Evolutionary conservation across 768 basidiomycete species (phyloP), one percentile per base, ranked within the genome.

Genomic region (Podaxis mareebaensis): DNA sequence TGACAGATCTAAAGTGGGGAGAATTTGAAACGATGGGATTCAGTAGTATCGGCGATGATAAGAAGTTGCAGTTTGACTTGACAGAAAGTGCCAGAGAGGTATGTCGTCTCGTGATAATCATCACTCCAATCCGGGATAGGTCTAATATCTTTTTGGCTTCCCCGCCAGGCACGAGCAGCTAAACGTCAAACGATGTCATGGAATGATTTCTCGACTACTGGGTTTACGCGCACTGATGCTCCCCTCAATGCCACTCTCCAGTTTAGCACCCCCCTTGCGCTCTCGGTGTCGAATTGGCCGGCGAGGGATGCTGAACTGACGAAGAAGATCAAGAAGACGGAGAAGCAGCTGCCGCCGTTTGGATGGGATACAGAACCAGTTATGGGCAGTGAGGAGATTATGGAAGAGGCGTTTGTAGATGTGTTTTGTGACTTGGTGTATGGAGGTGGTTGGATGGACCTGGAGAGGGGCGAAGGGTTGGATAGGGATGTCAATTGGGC

Each of bases 401-500:
- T 99, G 46, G 96, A 99, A 71, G 94, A 95, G 74, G 84, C 90
- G 1, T 98, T 99, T 73, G 70, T 98, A 30, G 93, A 92, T 63
- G 91, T 92, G 15, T 94, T 92, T 69, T 91, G 90, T 67, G 91
- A 93, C 72, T 75, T 93, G 40, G 76, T 93, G 4, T 92, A 89
- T 66, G 95, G 87, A 56, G 88, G 84, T 69, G 92, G 93, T 3
- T 96, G 95, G 83, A 87, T 90, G 85, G 91, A 95, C 66, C 74
- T 83, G 4, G 89, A 92, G 68, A 75, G 87, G 49, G 81, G 79
- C 3, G 94, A 95, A 67, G 85, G 88, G 58, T 77, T 87, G 2
- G 93, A 94, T 72, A 80, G 91, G 66, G 93, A 96, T 66, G 92
- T 93, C 68, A 95, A 93, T 70, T 98, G 95, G 95, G 93, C 90